Evolutionary conservation across 306 rosid species (phyloP).

Genomic region (Cajanus cajan): DNA sequence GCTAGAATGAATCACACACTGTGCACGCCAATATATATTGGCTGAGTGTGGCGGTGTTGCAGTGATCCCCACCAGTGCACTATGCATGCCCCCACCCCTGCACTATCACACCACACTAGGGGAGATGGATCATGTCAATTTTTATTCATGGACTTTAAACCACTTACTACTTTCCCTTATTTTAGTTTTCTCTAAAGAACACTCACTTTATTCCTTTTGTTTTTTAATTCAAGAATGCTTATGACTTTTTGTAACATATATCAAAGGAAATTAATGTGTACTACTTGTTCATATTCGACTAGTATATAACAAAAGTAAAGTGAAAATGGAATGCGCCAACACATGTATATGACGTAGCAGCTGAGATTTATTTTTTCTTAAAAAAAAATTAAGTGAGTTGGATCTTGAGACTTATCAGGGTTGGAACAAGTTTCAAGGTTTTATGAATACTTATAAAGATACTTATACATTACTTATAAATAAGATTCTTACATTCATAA

Average conservation of each 20-base stretch:
- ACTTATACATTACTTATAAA: no score
- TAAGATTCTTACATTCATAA: no score
- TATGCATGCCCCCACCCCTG: neutral
- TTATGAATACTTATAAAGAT: no score
- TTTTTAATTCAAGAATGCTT: neutral
- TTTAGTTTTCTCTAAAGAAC: constrained; percentile 25
- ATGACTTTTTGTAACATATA: neutral
- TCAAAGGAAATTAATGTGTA: neutral
- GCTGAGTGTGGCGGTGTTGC: constrained; percentile 44
- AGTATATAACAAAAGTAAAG: no score
- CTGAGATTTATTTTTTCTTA: no score
- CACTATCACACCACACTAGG: neutral
- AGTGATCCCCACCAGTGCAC: constrained; percentile 38
- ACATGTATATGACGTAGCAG: neutral
- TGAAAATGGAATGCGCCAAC: neutral
- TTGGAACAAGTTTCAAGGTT: no score
- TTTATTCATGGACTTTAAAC: no score
- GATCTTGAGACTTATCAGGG: no score
- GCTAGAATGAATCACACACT: constrained; percentile 31
- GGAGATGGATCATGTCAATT: neutral
- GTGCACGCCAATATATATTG: constrained; percentile 41
- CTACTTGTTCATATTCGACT: neutral
- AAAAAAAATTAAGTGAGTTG: no score
- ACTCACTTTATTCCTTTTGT: constrained; percentile 33
- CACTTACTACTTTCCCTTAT: neutral